Evolutionary conservation across 2,329 filamentous ascomycete genomes (phyloP).

Genomic region (Hysterium pulicare): DNA sequence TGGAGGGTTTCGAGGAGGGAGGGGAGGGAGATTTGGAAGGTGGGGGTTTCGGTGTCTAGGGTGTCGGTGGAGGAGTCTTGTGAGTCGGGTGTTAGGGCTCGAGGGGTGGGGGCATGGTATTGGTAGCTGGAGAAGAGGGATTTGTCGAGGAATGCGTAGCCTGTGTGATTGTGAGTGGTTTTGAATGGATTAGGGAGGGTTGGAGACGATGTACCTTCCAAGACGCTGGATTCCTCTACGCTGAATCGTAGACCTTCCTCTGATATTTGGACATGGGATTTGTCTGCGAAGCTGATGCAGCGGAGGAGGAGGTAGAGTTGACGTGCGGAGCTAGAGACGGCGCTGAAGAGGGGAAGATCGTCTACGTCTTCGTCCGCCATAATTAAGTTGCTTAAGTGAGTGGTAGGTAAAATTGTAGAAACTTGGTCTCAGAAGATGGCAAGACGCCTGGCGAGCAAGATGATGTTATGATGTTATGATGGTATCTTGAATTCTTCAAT

Average conservation of each 20-base stretch:
- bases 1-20: slow-evolving; percentile 91
- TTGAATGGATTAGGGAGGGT: neutral
- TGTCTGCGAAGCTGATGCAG: slow-evolving; percentile 59
- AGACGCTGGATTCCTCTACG: slow-evolving; percentile 81
- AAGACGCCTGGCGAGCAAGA: slow-evolving; percentile 11
- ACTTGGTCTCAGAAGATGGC: no score
- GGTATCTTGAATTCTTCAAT: slow-evolving; percentile 21
- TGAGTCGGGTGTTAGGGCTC: slow-evolving; percentile 27
- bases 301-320: slow-evolving; percentile 66
- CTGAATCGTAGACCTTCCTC: slow-evolving; percentile 83
- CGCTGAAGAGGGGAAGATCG: slow-evolving; percentile 61
- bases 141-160: slow-evolving; percentile 81
- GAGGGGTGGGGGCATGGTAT: slow-evolving; percentile 54
- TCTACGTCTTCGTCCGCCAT: slow-evolving; percentile 36
- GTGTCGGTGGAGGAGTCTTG: slow-evolving; percentile 36
- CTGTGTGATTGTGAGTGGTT: slow-evolving; percentile 33
- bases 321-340: slow-evolving; percentile 72
- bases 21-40: slow-evolving; percentile 82
- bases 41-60: slow-evolving; percentile 52
- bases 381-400: neutral
- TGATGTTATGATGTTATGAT: no score
- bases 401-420: no score
- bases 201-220: slow-evolving; percentile 65
- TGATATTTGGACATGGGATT: slow-evolving; percentile 71
- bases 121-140: slow-evolving; percentile 82